Evolutionary conservation across 129 eudicot species (phyloP).

Genomic region (Deinandra increscens): DNA sequence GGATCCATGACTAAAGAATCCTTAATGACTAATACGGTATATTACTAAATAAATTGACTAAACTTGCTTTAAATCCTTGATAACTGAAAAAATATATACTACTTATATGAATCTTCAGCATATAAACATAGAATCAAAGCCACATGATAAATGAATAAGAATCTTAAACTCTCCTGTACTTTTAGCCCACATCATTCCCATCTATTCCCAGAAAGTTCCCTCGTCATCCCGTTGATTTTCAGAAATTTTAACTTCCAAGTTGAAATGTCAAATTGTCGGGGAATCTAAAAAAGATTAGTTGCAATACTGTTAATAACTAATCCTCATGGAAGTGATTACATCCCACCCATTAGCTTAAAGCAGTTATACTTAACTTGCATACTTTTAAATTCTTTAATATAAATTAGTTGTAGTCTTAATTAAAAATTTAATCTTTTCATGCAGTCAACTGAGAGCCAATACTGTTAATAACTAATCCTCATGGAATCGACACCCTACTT

Average conservation of each 20-base stretch:
- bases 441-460: not conserved
- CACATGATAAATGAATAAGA: no score
- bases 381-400: not conserved
- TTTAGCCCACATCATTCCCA: no score
- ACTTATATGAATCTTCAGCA: not conserved
- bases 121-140: no score
- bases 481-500: not conserved
- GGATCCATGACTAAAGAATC: not conserved
- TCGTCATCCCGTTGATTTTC: no score
- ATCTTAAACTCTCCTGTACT: no score
- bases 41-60: not conserved
- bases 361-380: not conserved
- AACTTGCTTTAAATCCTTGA: not conserved
- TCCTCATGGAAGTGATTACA: not conserved
- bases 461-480: not conserved
- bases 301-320: no score
- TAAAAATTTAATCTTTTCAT: not conserved
- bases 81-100: not conserved
- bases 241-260: not conserved
- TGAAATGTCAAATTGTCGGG: not conserved
- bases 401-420: not conserved
- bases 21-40: not conserved
- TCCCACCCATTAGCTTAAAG: not conserved
- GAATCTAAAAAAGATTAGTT: not conserved
- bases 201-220: no score